Percentiles rank a stretch among this genome's conserved stretches.
phyloP scores from a whole-genome alignment of 208 protist genomes.

The Trypanosoma melophagium region DNA sequence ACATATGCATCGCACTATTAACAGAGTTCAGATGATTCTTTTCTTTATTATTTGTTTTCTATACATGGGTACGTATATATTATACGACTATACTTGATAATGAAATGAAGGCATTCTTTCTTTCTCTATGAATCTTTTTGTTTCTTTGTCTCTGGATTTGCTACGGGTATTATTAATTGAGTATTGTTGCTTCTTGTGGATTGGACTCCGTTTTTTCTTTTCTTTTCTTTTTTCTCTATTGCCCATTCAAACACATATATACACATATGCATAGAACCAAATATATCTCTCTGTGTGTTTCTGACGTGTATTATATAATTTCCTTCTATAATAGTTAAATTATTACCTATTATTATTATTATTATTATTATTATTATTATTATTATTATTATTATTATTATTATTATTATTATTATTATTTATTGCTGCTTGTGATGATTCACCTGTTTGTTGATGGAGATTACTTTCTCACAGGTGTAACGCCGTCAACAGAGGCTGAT shows the following conservation, averaged over 20 bases:
- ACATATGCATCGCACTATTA: too few species aligned
- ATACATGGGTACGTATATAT: too few species aligned
- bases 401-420: too few species aligned
- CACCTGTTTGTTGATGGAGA: constrained; percentile 76
- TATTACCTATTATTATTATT: too few species aligned
- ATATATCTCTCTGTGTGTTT: too few species aligned
- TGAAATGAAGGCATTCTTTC: background rate
- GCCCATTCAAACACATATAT: background rate
- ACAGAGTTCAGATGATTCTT: background rate
- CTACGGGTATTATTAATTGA: background rate
- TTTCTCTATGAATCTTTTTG: background rate
- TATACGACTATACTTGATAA: background rate
- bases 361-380: too few species aligned
- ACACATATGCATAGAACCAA: too few species aligned
- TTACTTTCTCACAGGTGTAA: constrained; percentile 74
- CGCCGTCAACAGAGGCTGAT: constrained; percentile 41
- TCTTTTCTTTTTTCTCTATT: background rate
- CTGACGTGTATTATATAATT: too few species aligned
- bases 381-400: too few species aligned
- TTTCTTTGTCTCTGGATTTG: constrained; percentile 2
- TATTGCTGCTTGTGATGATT: too few species aligned
- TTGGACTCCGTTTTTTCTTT: too few species aligned
- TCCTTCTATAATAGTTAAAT: too few species aligned
- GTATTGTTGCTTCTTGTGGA: background rate
- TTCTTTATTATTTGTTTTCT: constrained; percentile 12